Conservation (phyloP, 164 flowering plant species). For the Buxus sempervirens region DNA sequence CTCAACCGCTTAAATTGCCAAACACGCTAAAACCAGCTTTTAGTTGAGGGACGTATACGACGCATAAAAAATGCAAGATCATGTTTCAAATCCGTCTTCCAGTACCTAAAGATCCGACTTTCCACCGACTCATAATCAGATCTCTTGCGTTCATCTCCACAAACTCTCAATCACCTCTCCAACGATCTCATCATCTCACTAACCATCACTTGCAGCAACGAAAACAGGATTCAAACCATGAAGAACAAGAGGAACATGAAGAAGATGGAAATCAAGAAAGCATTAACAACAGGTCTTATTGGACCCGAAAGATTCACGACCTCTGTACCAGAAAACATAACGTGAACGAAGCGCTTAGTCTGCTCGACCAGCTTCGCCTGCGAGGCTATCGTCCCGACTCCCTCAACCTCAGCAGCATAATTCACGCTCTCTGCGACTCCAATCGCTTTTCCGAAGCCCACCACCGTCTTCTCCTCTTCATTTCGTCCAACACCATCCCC, state of each 20-base stretch:
- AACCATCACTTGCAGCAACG: not conserved
- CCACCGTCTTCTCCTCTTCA: conserved; percentile 40
- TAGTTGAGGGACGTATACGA: no score
- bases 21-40: no score
- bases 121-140: conserved; percentile 6
- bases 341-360: conserved; percentile 63
- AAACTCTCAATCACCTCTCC: not conserved
- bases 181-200: not conserved
- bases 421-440: conserved; percentile 71
- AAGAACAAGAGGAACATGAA: conserved; percentile 4
- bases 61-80: not conserved
- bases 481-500: conserved; percentile 43
- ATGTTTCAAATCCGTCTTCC: conserved; percentile 1
- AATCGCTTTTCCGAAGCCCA: conserved; percentile 75
- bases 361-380: conserved; percentile 56
- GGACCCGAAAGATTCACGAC: conserved; percentile 60
- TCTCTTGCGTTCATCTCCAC: conserved; percentile 19
- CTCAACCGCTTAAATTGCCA: no score
- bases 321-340: conserved; percentile 46
- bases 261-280: conserved; percentile 19
- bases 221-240: not conserved
- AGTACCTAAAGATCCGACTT: conserved; percentile 9
- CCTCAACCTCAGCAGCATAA: conserved; percentile 60
- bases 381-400: conserved; percentile 58
- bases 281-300: conserved; percentile 37